Percentiles rank a stretch among this genome's conserved stretches.
These are phyloP conservation scores for Arabidopsis suecica DNA, from an alignment of 345 rosid species.

Conservation along the genomic window DNA sequence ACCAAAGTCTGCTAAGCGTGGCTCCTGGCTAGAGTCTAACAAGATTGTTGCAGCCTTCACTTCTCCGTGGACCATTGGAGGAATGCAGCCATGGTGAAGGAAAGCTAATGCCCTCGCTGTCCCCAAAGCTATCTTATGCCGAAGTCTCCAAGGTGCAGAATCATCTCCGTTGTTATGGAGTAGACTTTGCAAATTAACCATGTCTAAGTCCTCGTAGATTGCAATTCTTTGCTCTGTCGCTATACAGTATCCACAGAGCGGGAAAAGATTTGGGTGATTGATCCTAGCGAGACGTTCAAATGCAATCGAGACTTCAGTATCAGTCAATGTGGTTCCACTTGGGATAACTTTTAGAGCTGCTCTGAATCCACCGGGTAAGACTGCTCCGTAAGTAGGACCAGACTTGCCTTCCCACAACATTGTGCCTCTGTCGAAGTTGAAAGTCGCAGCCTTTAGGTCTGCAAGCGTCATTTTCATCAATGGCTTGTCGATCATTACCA, in stretches of 20 bases:
- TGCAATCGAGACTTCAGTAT: slow-evolving; percentile 72
- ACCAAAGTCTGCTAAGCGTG: slow-evolving; percentile 86
- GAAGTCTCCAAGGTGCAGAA: slow-evolving; percentile 71
- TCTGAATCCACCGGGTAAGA: slow-evolving; percentile 79
- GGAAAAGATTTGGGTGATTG: slow-evolving; percentile 87
- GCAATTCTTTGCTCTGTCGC: slow-evolving; percentile 87
- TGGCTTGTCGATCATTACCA: slow-evolving; percentile 88
- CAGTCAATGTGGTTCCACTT: slow-evolving; percentile 74
- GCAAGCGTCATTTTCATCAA: slow-evolving; percentile 78
- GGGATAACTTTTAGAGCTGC: slow-evolving; percentile 87
- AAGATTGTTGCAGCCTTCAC: slow-evolving; percentile 79
- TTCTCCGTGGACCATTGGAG: slow-evolving; percentile 86
- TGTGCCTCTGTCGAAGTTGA: slow-evolving; percentile 74
- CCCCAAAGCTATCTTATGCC: slow-evolving; percentile 85
- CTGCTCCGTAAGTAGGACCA: slow-evolving; percentile 87
- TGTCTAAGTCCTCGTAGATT: slow-evolving; percentile 85
- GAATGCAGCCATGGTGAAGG: slow-evolving; percentile 92
- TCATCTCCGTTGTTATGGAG: slow-evolving; percentile 56
- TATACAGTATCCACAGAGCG: slow-evolving; percentile 82
- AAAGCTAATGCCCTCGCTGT: slow-evolving; percentile 90
- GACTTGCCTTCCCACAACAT: slow-evolving; percentile 87
- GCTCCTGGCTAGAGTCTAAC: slow-evolving; percentile 79
- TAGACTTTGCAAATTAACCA: slow-evolving; percentile 73
- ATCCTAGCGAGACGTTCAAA: slow-evolving; percentile 84
- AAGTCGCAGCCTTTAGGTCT: slow-evolving; percentile 83